Evolutionary conservation across 257 asterid genomes (phyloP), one percentile per base, ranked within the genome.

Genomic region (Forsythia suspensa): DNA sequence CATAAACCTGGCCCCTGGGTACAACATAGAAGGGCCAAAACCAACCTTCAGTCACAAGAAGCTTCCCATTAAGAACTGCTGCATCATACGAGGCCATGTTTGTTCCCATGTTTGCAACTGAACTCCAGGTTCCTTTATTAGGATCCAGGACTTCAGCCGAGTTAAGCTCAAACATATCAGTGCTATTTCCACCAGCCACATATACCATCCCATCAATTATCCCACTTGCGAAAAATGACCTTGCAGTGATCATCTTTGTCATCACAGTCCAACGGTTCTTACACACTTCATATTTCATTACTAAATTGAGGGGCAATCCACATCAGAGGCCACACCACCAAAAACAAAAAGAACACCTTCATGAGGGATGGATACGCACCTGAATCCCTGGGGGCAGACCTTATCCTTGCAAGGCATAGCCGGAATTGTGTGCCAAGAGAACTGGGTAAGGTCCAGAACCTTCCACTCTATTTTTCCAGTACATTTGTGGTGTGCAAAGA

Each of bases 21-120:
- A 88, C 97, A 4, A 91, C 96, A 42, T 92, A 91, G 72, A 96
- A 96, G 1, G 99, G 99, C 99, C 99, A 96, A 86, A 94, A 92
- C 99, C 99, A 96, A 41, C 99, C 99, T 83, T 96, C 99, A 0
- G 99, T 96, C 12, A 94, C 95, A 2, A 93, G 89, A 83, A 96
- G 95, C 90, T 93, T 96, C 71, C 99, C 97, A 37, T 88, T 71
- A 18, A 96, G 92, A 76, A 96, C 97, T 1, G 97, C 99, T 0
- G 98, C 72, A 66, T 96, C 99, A 18, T 94, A 95, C 0, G 93
- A 87, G 15, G 96, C 88, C 98, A 95, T 95, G 73, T 84, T 86
- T 0, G 92, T 86, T 48, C 89, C 89, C 99, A 95, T 95, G 77
- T 82, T 86, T 18, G 97, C 76, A 74, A 95, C 84, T 0, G 94